These are phyloP conservation scores for Nevesoporus exiguus DNA, from an alignment of 768 basidiomycete genomes.

Conservation along the genomic window DNA sequence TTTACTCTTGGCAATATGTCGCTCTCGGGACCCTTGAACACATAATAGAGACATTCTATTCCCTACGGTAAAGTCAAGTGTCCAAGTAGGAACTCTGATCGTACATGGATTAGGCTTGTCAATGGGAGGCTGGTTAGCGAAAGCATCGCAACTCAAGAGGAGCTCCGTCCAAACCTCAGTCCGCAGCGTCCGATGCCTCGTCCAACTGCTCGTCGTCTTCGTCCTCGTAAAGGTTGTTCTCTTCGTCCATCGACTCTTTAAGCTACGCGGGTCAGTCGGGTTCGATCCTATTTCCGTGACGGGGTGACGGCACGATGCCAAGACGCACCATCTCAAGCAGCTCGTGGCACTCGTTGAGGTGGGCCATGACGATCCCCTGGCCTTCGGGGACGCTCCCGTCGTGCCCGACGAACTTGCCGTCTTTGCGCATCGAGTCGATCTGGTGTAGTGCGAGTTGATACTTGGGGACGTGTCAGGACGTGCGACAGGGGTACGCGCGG, in stretches of 20 bases:
- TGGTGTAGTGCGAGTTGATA: constrained; percentile 94
- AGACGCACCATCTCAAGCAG: constrained; percentile 82
- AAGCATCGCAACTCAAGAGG: not conserved
- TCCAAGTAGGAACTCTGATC: not conserved
- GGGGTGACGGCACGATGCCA: no score
- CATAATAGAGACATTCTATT: not conserved
- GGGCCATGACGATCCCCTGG: constrained; percentile 94
- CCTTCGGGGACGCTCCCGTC: constrained; percentile 94
- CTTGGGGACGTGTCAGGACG: constrained; percentile 35
- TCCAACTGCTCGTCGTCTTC: constrained; percentile 37
- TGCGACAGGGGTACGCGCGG: not conserved
- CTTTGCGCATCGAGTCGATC: constrained; percentile 89
- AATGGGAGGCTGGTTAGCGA: not conserved
- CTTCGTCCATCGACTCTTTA: constrained; percentile 79
- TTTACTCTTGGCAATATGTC: no score
- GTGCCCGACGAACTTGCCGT: constrained; percentile 87
- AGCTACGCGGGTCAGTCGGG: constrained; percentile 35
- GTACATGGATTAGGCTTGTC: not conserved
- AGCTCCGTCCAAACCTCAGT: constrained; percentile 5
- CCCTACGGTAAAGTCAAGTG: not conserved
- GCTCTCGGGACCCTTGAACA: no score
- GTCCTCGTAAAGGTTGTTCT: constrained; percentile 55
- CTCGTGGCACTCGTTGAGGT: constrained; percentile 95
- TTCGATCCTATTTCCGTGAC: no score
- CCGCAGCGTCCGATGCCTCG: constrained; percentile 5